Evolutionary conservation across 805 yeast species (phyloP), one percentile per base, ranked within the genome.

Genomic region (Saccharomycopsis malanga): DNA sequence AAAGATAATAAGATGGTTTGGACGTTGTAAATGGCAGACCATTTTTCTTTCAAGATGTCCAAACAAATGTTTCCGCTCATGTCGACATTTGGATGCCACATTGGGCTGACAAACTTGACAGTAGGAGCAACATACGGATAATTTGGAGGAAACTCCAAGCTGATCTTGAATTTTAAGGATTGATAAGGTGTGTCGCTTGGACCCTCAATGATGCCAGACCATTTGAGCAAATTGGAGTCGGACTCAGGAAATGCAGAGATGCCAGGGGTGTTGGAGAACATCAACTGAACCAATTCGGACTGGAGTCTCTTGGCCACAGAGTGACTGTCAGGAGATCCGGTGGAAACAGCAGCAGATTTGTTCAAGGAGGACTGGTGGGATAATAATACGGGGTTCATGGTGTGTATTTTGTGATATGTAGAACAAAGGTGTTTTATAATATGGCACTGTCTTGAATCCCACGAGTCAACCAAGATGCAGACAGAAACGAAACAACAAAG

Each of bases 71-170:
- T 72, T n/a, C 85, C 85, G 45, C 72, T 65, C 68, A 74, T 72
- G 54, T 77, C 81, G 51, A 79, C 76, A 57, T 79, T 79, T 23
- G 85, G 85, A 57, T 78, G 84, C 71, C 77, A 76, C 72, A 77
- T 72, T 15, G 83, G 81, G 37, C 78, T 71, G 27, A 68, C 70
- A 57, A 79, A 79, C 54, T 63, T 69, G 57, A 79, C 72, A 24
- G 61, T 62, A 22, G 85, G 85, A 3, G 85, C 78, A 2, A 67
- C 59, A 57, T 71, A 76, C 0, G 85, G 85, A 58, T 79, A 79
- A 56, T 71, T 70, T 35, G 64, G 62, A 9, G 82, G 79, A 57
- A 79, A 79, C 38, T 60, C 61, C 53, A 79, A 60, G 27, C 70
- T 59, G 41, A 79, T 66, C 48, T 74, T 73, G 64, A 71, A 79